Evolutionary conservation across 179 eudicot species (phyloP).

Genomic region (Vitellaria paradoxa): DNA sequence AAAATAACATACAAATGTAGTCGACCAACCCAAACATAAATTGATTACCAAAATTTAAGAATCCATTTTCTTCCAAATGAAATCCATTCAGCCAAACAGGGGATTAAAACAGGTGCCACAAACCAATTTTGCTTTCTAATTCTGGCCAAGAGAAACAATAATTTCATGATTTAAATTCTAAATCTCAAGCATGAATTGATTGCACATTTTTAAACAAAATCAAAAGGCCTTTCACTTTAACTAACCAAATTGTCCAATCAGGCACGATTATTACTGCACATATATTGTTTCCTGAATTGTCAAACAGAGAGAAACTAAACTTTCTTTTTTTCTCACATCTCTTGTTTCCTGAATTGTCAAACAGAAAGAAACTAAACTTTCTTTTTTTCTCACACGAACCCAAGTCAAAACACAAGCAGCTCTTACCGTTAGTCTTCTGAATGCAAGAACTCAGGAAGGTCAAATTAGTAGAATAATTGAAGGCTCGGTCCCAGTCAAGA

Average conservation of each 20-base stretch:
- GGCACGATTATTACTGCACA: background rate
- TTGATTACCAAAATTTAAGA: background rate
- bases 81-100: constrained; percentile 8
- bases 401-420: background rate
- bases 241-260: background rate
- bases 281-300: too few species aligned
- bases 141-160: background rate
- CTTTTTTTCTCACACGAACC: background rate
- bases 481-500: constrained; percentile 61
- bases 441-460: constrained; percentile 47
- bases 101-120: background rate
- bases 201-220: background rate
- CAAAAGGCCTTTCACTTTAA: background rate
- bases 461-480: constrained; percentile 55
- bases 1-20: background rate
- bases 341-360: too few species aligned
- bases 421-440: constrained; percentile 43
- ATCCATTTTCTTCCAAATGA: background rate
- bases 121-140: background rate
- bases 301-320: too few species aligned
- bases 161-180: background rate
- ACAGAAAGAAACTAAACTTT: too few species aligned
- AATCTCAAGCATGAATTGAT: background rate
- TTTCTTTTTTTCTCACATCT: background rate
- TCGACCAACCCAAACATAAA: background rate